Evolutionary conservation across 495 filamentous ascomycete species (phyloP), one percentile per base, ranked within the genome.

Genomic region (Penicillium waksmanii): DNA sequence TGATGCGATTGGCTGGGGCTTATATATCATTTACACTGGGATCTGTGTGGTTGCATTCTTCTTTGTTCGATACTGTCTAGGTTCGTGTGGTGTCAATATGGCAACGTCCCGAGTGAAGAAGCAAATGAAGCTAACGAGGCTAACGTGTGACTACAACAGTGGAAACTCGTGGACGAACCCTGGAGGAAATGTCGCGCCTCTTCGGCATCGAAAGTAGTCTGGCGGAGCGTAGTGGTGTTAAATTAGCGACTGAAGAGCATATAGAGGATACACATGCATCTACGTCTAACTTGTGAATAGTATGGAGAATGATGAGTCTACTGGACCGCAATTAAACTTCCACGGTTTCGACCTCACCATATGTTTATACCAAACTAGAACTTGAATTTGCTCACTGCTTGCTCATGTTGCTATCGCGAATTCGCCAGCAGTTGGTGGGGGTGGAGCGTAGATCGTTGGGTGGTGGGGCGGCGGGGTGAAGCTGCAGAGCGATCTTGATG

Each of bases 1-100:
- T 5, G 72, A 77, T 44, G 63, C 74, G 21, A 86, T 89, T 62
- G 80, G 79, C 2, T 92, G 88, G 72, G 88, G 88, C 46, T 87
- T 89, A 15, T 91, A 89, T 58, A 81, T 91, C 52, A 77, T 91
- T 52, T 91, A 91, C 66, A 87, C 87, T 0, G 47, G 85, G 17
- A 70, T 91, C 53, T 89, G 84, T 52, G 85, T 84, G 58, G 55
- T 85, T 11, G 88, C 86, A 73, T 84, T 65, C 61, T 78, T 50
- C 70, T 84, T 82, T 58, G 65, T 64, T 6, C 51, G 61, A 38
- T 60, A 60, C 42, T 53, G 43, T 3, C 54, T 62, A 40, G 61
- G 61, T 67, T 49, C 17, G 58, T 59, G 42, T 13, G 46, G 44
- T 40, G 38, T n/a, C 7, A 38, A 5, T n/a, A 13, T 3, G 36